A percentile compares a stretch with the other conserved stretches of the same genome.
phyloP scores from a whole-genome alignment of 2,329 filamentous ascomycete genomes.

The Trichoderma atroviride region DNA sequence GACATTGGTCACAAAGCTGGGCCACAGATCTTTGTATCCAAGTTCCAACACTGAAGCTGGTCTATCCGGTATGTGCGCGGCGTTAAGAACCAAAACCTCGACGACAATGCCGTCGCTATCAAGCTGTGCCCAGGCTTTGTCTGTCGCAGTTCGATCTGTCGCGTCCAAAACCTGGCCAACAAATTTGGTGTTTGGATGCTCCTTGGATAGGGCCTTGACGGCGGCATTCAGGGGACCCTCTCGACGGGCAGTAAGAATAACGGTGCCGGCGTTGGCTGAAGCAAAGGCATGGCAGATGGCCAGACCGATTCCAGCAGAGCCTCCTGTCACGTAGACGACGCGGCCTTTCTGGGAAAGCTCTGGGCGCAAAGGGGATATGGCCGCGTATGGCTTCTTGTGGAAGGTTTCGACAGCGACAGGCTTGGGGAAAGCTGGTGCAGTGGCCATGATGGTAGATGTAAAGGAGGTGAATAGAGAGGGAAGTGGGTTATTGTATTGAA shows the following conservation, averaged over 20 bases:
- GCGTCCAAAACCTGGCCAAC: slow-evolving; percentile 30
- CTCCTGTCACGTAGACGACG: slow-evolving; percentile 67
- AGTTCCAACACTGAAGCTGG: slow-evolving; percentile 20
- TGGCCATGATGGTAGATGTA: background rate
- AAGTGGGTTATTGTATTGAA: background rate
- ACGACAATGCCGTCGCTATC: slow-evolving; percentile 31
- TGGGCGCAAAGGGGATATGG: slow-evolving; percentile 41
- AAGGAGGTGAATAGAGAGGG: background rate
- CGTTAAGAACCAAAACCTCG: slow-evolving; percentile 35
- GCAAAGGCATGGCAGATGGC: slow-evolving; percentile 61
- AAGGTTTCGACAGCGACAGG: slow-evolving; percentile 36
- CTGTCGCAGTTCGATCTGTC: slow-evolving; percentile 32
- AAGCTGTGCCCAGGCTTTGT: slow-evolving; percentile 38
- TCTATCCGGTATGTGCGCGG: background rate
- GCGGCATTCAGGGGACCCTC: slow-evolving; percentile 16
- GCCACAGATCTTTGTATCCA: slow-evolving; percentile 25
- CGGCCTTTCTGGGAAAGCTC: slow-evolving; percentile 44
- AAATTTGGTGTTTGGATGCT: slow-evolving; percentile 17
- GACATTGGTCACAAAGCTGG: slow-evolving; percentile 27
- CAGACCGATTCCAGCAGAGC: slow-evolving; percentile 64
- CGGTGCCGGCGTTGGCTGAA: slow-evolving; percentile 40
- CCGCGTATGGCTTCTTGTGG: slow-evolving; percentile 41
- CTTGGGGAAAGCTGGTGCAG: background rate
- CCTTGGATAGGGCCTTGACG: background rate
- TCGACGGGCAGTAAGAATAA: slow-evolving; percentile 46